Conservation (phyloP, 192 early-diverging fungal genomes). For the Coemansia furcata region DNA sequence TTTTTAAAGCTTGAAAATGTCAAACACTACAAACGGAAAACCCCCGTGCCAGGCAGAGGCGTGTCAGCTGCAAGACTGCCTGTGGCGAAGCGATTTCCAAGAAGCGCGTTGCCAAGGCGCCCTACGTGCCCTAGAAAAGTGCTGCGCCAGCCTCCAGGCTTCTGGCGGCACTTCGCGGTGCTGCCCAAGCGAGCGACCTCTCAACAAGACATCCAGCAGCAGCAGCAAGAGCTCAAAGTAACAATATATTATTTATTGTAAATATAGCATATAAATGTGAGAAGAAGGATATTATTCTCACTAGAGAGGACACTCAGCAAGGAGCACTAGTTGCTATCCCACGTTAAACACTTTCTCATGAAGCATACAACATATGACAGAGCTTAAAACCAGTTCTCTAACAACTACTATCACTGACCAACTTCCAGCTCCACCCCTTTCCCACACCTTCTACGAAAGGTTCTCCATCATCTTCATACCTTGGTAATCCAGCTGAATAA, state of each 20-base stretch:
- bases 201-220: not conserved
- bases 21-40: constrained; percentile 5
- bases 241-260: not conserved
- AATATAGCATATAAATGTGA: too few relatives aligned
- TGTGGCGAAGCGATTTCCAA: constrained; percentile 48
- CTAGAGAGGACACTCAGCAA: too few relatives aligned
- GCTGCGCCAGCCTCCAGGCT: constrained; percentile 34
- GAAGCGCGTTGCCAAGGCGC: constrained; percentile 36
- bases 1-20: constrained; percentile 8
- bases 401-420: too few relatives aligned
- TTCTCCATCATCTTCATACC: too few relatives aligned
- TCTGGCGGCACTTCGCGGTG: constrained; percentile 37
- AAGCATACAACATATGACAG: too few relatives aligned
- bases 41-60: constrained; percentile 48
- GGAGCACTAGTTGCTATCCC: too few relatives aligned
- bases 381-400: too few relatives aligned
- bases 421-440: too few relatives aligned
- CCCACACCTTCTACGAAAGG: too few relatives aligned
- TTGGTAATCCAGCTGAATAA: too few relatives aligned
- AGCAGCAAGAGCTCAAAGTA: not conserved
- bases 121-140: constrained; percentile 30
- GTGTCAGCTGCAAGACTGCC: constrained; percentile 46
- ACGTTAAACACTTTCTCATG: too few relatives aligned
- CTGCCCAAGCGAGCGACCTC: constrained; percentile 24
- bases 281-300: too few relatives aligned